Conservation (phyloP, 306 rosid species). For the Cicer bijugum region DNA sequence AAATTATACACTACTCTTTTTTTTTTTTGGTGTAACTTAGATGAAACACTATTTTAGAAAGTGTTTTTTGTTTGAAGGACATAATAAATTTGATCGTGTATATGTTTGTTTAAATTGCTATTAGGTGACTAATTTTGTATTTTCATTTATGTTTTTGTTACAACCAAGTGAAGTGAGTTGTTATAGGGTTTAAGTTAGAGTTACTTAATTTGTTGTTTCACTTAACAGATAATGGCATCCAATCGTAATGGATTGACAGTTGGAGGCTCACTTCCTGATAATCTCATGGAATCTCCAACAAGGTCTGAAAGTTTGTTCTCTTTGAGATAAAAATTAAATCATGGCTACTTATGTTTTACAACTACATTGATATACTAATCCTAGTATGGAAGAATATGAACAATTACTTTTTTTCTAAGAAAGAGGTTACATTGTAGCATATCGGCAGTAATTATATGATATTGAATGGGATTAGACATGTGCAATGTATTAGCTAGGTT, state of each 20-base stretch:
- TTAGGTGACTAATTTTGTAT: no score
- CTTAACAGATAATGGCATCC: conserved; percentile 88
- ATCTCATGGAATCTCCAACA: conserved; percentile 94
- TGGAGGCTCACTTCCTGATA: conserved; percentile 89
- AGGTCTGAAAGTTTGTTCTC: conserved; percentile 81
- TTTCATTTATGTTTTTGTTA: no score
- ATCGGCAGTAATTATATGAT: conserved; percentile 10
- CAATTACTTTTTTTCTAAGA: not conserved
- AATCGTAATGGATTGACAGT: conserved; percentile 97
- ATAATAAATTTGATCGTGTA: no score
- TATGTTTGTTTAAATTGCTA: no score
- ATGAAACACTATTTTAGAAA: no score
- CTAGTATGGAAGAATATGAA: conserved; percentile 6
- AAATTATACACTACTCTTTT: no score
- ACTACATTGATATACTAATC: not conserved
- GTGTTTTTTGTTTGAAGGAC: no score
- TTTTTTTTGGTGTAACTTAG: no score
- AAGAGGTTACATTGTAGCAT: conserved; percentile 20
- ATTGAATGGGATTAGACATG: not conserved
- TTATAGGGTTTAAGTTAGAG: no score
- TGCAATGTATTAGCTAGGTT: conserved; percentile 29
- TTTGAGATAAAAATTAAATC: conserved; percentile 54
- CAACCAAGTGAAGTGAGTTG: no score
- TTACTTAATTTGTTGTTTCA: not conserved
- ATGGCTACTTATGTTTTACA: not conserved